phyloP scores from a whole-genome alignment of 1,284 basidiomycete genomes.

The Cutaneotrichosporon spelunceum region DNA sequence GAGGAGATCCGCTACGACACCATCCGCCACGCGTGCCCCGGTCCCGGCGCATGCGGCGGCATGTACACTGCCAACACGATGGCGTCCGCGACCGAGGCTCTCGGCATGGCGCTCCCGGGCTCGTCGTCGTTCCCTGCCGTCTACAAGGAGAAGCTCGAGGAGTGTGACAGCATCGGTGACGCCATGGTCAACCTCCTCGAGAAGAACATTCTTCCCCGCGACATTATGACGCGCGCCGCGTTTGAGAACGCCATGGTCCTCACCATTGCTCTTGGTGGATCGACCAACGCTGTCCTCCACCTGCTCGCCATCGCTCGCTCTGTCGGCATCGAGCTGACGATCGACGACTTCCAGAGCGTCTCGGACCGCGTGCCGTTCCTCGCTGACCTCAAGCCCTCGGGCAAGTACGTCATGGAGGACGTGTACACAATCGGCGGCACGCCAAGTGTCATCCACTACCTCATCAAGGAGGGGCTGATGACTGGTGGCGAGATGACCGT shows the following conservation, averaged over 20 bases:
- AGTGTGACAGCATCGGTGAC: slow-evolving; percentile 75
- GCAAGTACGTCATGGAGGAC: slow-evolving; percentile 96
- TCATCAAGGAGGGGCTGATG: slow-evolving; percentile 79
- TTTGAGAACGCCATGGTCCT: slow-evolving; percentile 97
- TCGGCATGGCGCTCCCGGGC: slow-evolving; percentile 96
- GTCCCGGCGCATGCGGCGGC: slow-evolving; percentile 92
- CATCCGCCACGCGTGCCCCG: slow-evolving; percentile 86
- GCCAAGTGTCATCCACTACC: slow-evolving; percentile 67
- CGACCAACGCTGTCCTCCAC: slow-evolving; percentile 90
- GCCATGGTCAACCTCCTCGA: slow-evolving; percentile 81
- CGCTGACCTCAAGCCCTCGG: slow-evolving; percentile 90
- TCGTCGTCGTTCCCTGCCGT: slow-evolving; percentile 93
- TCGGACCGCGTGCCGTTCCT: slow-evolving; percentile 89
- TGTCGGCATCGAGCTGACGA: slow-evolving; percentile 77
- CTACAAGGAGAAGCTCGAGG: slow-evolving; percentile 69
- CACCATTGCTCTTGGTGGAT: slow-evolving; percentile 90
- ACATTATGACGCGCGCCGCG: slow-evolving; percentile 92
- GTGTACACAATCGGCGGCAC: slow-evolving; percentile 87
- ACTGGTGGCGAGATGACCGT: slow-evolving; percentile 88
- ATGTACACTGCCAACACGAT: slow-evolving; percentile 94
- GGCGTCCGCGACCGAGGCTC: slow-evolving; percentile 84
- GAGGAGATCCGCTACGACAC: slow-evolving; percentile 78
- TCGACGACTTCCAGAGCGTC: slow-evolving; percentile 90
- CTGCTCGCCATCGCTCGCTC: slow-evolving; percentile 89
- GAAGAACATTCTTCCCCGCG: slow-evolving; percentile 85